A percentile compares a stretch with the other conserved stretches of the same genome.
Conservation (phyloP, 140 eudicot species). For the Cichorium intybus region DNA sequence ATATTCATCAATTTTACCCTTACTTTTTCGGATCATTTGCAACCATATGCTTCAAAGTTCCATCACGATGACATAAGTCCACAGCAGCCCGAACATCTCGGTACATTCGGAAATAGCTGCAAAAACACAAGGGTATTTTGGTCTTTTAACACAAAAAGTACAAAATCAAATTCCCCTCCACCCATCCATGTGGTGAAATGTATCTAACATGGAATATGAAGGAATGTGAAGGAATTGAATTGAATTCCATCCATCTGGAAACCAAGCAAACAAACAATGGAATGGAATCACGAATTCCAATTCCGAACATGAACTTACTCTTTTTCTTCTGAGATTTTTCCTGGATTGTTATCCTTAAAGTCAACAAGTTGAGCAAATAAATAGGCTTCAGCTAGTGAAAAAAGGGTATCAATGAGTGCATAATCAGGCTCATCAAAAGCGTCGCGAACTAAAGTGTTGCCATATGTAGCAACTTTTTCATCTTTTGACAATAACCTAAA, state of each 20-base stretch:
- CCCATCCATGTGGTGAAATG: no score
- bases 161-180: no score
- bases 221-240: neutral
- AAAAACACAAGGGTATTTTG: conserved; percentile 16
- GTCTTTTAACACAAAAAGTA: no score
- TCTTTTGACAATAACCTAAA: conserved; percentile 80
- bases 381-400: conserved; percentile 93
- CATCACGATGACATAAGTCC: conserved; percentile 97
- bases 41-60: conserved; percentile 94
- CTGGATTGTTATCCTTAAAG: conserved; percentile 89
- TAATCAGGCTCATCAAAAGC: conserved; percentile 94
- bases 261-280: neutral
- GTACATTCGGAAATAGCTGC: conserved; percentile 85
- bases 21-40: conserved; percentile 86
- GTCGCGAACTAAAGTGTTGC: conserved; percentile 70
- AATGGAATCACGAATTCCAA: neutral
- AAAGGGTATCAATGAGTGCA: conserved; percentile 96
- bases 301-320: conserved; percentile 65
- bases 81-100: conserved; percentile 97
- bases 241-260: neutral
- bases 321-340: conserved; percentile 55
- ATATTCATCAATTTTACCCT: no score
- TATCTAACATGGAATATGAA: neutral
- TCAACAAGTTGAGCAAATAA: conserved; percentile 95
- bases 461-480: conserved; percentile 85